Base-by-base conservation (phyloP, 192 early-diverging fungal genomes). In the Jimgerdemannia lactiflua region DNA sequence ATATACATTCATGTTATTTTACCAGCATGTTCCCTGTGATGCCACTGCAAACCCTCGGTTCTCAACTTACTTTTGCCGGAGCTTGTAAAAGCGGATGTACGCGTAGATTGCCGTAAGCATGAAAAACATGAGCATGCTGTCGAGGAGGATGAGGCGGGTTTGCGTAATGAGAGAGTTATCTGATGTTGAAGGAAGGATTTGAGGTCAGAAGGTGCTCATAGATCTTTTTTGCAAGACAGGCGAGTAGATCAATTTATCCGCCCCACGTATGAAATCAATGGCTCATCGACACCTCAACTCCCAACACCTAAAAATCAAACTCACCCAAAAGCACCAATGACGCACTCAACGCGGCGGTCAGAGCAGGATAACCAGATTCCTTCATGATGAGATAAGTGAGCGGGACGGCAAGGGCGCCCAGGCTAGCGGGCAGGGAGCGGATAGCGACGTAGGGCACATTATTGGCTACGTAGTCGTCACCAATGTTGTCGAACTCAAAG, bases 401-500 rank as follows among this genome's bases (percentile, higher is more conserved):
- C 4, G 92, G 90, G 20, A 94, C 88, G 64, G 93, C 85, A 65
- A 94, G 79, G 3, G 94, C 88, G 10, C 97, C 95, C 64, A 94
- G 91, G 29, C 89, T 67, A 0, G 96, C 96, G 19, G 93, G 92
- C 66, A 93, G 89, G 4, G 90, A 70, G 66, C 98, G 91, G 73
- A 99, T 84, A 43, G 87, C 88, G 59, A 98, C 86, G 79, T 95
- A 96, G 3, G 97, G 97, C 29, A 99, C 95, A 44, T 93, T 88
- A 80, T 98, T 93, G 44, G 82, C 81, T 65, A 93, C 83, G 78
- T 99, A 99, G 80, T 90, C 92, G 71, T 97, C 93, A 9, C 94
- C 95, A 82, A 99, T 99, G 70, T 94, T 95, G 29, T 95, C 94
- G 80, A 99, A 99, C 72, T 95, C 80, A 83, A 95, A 99, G 70